Conservation (phyloP, 2,329 filamentous ascomycete genomes). For the Anthostomella pinea region DNA sequence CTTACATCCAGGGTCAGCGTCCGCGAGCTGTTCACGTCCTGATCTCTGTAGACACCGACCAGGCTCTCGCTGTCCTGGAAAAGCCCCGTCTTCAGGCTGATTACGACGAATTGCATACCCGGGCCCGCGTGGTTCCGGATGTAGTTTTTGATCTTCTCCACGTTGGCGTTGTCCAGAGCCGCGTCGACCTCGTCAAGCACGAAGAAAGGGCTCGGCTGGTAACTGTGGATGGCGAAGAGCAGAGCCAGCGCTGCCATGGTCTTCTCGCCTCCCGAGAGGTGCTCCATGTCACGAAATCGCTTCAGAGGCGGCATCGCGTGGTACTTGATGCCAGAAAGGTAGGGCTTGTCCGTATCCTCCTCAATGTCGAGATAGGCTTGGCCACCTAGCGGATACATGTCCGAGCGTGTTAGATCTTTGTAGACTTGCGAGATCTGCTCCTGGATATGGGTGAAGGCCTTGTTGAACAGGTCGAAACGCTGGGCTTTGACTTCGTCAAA, state of each 20-base stretch:
- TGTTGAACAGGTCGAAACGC: constrained; percentile 89
- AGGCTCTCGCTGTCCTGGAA: constrained; percentile 96
- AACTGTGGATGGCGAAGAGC: constrained; percentile 94
- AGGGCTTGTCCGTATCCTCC: constrained; percentile 94
- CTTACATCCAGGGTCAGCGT: constrained; percentile 94
- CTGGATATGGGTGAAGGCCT: constrained; percentile 90
- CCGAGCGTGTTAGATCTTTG: constrained; percentile 86
- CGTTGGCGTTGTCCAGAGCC: constrained; percentile 96
- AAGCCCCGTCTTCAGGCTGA: constrained; percentile 89
- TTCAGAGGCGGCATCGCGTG: constrained; percentile 98
- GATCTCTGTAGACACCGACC: constrained; percentile 93
- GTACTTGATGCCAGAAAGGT: constrained; percentile 94
- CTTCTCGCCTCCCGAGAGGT: constrained; percentile 94
- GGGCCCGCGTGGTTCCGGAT: constrained; percentile 91
- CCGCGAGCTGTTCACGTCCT: constrained; percentile 87
- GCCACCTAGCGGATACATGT: constrained; percentile 91
- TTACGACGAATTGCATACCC: constrained; percentile 99
- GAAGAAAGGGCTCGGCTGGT: constrained; percentile 94
- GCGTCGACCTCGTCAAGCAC: constrained; percentile 98
- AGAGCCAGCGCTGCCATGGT: constrained; percentile 97
- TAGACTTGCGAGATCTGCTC: constrained; percentile 94
- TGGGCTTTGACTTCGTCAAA: constrained; percentile 80
- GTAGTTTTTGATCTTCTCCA: constrained; percentile 93
- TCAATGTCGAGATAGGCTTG: constrained; percentile 84
- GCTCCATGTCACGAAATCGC: constrained; percentile 98